A percentile compares a stretch with the other conserved stretches of the same genome.
Evolutionary conservation across 2,329 filamentous ascomycete species (phyloP).

Genomic region (Pseudogymnoascus sp.): DNA sequence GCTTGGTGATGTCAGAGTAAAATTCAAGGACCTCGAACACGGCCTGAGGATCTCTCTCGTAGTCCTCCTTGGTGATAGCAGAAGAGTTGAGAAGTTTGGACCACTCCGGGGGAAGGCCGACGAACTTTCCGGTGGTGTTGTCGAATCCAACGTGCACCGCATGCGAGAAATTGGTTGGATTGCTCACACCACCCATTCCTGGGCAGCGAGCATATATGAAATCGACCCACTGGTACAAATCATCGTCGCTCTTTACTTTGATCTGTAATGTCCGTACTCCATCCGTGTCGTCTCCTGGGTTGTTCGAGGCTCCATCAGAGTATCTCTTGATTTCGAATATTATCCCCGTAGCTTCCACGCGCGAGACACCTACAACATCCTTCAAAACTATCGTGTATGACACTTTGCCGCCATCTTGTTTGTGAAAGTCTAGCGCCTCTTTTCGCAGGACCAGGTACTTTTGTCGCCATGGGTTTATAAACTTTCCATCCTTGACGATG

Average conservation of each 20-base stretch:
- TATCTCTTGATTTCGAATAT: conserved; percentile 88
- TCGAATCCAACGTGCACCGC: conserved; percentile 97
- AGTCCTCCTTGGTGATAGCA: conserved; percentile 96
- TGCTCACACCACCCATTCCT: conserved; percentile 95
- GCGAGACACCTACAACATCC: conserved; percentile 82
- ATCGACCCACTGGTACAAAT: conserved; percentile 98
- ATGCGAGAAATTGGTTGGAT: conserved; percentile 96
- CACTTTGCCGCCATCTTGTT: conserved; percentile 80
- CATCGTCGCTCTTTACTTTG: conserved; percentile 89
- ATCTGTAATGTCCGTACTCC: conserved; percentile 80
- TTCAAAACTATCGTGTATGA: conserved; percentile 79
- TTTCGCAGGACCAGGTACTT: conserved; percentile 89
- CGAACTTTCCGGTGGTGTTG: conserved; percentile 88
- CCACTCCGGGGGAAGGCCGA: conserved; percentile 92
- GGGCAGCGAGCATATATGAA: conserved; percentile 95
- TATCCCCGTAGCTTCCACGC: conserved; percentile 84
- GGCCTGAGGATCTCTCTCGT: conserved; percentile 89
- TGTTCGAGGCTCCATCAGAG: conserved; percentile 60
- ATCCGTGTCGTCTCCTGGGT: conserved; percentile 61
- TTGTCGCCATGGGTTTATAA: conserved; percentile 82
- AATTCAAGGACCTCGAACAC: conserved; percentile 77
- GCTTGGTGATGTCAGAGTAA: conserved; percentile 76
- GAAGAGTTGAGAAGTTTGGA: conserved; percentile 93
- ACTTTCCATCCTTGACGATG: conserved; percentile 82
- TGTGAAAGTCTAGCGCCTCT: conserved; percentile 89